Evolutionary conservation across 768 basidiomycete species (phyloP).

Genomic region (Xanthoconium stramineum): DNA sequence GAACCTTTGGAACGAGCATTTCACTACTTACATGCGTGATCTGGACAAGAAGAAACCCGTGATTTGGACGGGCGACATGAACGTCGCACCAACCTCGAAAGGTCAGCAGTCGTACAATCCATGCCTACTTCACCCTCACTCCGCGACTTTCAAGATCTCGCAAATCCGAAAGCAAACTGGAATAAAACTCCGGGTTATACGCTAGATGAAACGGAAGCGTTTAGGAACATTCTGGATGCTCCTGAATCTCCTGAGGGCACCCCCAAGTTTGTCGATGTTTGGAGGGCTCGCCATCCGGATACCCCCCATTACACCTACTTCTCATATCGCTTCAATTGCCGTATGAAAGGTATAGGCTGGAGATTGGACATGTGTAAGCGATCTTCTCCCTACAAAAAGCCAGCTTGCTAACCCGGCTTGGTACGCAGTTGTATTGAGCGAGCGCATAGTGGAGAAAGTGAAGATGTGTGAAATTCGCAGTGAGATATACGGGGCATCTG

Average conservation of each 20-base stretch:
- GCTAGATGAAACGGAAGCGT: slow-evolving; percentile 74
- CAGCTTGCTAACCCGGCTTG: neutral
- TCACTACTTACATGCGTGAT: slow-evolving; percentile 66
- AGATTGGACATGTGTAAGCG: slow-evolving; percentile 78
- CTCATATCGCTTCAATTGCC: slow-evolving; percentile 78
- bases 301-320: slow-evolving; percentile 82
- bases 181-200: slow-evolving; percentile 89
- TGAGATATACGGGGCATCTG: slow-evolving; percentile 85
- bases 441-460: slow-evolving; percentile 59
- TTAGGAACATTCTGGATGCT: slow-evolving; percentile 62
- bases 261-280: slow-evolving; percentile 70
- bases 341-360: slow-evolving; percentile 83
- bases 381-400: slow-evolving; percentile 5
- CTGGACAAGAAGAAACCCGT: slow-evolving; percentile 80
- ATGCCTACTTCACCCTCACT: neutral
- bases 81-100: slow-evolving; percentile 75
- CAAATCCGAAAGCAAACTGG: slow-evolving; percentile 73
- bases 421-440: slow-evolving; percentile 66
- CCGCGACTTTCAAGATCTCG: slow-evolving; percentile 46
- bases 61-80: slow-evolving; percentile 86
- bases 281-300: slow-evolving; percentile 68
- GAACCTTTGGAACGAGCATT: slow-evolving; percentile 76
- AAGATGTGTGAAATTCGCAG: slow-evolving; percentile 83
- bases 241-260: slow-evolving; percentile 34
- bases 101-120: slow-evolving; percentile 38